These are phyloP conservation scores for Diaporthe caulivora DNA, from an alignment of 2,329 filamentous ascomycete species.

Conservation along the genomic window DNA sequence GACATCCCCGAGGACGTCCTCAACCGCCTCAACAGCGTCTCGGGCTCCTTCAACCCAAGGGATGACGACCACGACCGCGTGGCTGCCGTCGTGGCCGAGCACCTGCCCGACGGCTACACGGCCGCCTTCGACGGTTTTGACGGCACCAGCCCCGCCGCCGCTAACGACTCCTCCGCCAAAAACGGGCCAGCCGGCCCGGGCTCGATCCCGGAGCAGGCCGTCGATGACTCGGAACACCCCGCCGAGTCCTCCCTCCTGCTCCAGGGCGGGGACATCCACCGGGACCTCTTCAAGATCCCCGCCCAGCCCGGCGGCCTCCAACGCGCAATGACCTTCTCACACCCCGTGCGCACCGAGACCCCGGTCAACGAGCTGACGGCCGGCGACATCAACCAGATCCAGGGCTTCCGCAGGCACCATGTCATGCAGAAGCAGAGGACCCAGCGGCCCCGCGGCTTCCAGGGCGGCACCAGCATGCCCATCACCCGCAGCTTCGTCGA, in stretches of 20 bases:
- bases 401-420: constrained; percentile 64
- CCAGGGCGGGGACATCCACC: constrained; percentile 83
- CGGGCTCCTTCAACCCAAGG: constrained; percentile 29
- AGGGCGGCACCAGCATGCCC: constrained; percentile 50
- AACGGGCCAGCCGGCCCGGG: constrained; percentile 30
- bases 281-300: constrained; percentile 81
- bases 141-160: not conserved
- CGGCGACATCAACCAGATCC: constrained; percentile 57
- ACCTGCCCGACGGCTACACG: constrained; percentile 51
- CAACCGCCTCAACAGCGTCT: constrained; percentile 34
- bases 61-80: constrained; percentile 38
- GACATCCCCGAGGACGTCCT: constrained; percentile 35
- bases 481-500: constrained; percentile 80
- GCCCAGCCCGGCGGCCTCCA: constrained; percentile 53
- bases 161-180: not conserved
- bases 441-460: constrained; percentile 44
- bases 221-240: constrained; percentile 38
- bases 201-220: not conserved
- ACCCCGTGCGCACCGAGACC: constrained; percentile 33
- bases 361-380: constrained; percentile 40
- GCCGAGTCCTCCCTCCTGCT: constrained; percentile 76
- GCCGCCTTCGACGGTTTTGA: constrained; percentile 45
- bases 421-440: constrained; percentile 51
- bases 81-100: constrained; percentile 47
- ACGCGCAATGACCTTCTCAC: constrained; percentile 44